phyloP scores from a whole-genome alignment of 257 asterid genomes.

The Salvia miltiorrhiza region DNA sequence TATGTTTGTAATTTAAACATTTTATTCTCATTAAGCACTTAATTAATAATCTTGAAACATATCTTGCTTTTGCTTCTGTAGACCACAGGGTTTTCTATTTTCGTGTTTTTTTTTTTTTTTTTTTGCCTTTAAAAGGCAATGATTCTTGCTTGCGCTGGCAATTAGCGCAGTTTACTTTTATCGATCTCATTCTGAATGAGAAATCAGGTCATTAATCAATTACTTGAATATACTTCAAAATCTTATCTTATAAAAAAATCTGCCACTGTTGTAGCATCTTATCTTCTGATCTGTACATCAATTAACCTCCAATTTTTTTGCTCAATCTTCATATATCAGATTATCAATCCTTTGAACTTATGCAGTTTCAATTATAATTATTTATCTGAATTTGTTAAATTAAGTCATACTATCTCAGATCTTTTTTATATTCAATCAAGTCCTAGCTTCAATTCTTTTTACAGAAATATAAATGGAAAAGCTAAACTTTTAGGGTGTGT shows the following conservation, averaged over 20 bases:
- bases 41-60: background rate
- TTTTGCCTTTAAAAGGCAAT: background rate
- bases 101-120: background rate
- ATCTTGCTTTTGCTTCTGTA: background rate
- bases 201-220: background rate
- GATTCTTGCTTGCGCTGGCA: background rate
- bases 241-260: background rate
- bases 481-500: no score
- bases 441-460: background rate
- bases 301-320: background rate
- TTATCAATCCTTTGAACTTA: background rate
- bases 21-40: background rate
- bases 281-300: background rate
- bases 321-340: background rate
- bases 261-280: background rate
- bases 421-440: background rate
- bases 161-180: background rate
- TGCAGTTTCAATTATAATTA: background rate
- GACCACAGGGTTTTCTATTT: background rate
- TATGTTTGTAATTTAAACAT: background rate
- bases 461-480: background rate
- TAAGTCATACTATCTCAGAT: background rate
- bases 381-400: background rate
- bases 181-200: background rate
- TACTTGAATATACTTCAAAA: no score